Evolutionary conservation across 2,329 filamentous ascomycete species (phyloP), one percentile per base, ranked within the genome.

Genomic region (Cercospora citrullina): DNA sequence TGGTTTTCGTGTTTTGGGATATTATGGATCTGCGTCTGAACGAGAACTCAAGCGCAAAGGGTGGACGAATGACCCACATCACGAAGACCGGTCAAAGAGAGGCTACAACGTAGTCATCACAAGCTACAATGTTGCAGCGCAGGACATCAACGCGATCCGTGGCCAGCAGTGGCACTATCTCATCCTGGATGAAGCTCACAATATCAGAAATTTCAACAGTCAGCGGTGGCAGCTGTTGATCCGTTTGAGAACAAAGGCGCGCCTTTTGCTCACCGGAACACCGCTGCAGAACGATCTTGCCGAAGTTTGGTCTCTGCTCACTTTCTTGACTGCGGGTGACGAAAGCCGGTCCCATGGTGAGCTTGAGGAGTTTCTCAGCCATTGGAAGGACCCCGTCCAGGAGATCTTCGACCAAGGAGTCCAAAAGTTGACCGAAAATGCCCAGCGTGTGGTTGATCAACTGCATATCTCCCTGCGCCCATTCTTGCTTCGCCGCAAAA

Each of bases 121-220:
- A 0, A 97, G 94, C 0, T 99, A 99, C 78, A 94, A 99, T 75
- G 89, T 99, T 59, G 94, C 98, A 6, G 85, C 98, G 16, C 93
- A 97, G 77, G 96, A 99, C 77, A 91, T 95, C 71, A 91, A 94
- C 73, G 93, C 96, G 0, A 96, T 99, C 82, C 95, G 96, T 78
- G 89, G 94, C 70, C 89, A 94, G 36, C 87, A 89, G 63, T 99
- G 96, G 96, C 94, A 98, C 77, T 99, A 98, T 80, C 93, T 99
- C 87, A 94, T 99, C 71, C 87, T 99, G 1, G 95, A 99, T 74
- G 95, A 99, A 81, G 95, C 96, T 0, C 95, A 99, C 83, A 98
- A 99, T 81, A 99, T 99, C 85, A 98, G 99, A 77, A 99, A 99
- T 80, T 99, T 98, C 84, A 94, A 96, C 76, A 97, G 94, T 1